Conservation (phyloP, 805 yeast genomes). For the Kluyveromyces nonfermentans region DNA sequence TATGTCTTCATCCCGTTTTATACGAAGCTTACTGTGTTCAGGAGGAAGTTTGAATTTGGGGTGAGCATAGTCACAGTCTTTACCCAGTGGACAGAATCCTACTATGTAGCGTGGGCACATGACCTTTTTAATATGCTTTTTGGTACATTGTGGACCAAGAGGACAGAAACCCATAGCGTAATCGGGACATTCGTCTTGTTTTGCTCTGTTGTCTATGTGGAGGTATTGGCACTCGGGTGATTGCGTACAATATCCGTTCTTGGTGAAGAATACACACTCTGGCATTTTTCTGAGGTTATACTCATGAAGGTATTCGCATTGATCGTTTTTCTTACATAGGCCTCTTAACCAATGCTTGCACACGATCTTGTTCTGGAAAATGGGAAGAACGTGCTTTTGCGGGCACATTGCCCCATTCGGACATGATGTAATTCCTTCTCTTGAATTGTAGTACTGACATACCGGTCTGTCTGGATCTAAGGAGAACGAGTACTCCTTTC, state of each 20-base stretch:
- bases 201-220: conserved; percentile 82
- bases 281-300: conserved; percentile 93
- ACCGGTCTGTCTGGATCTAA: conserved; percentile 84
- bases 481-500: conserved; percentile 72
- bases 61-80: conserved; percentile 62
- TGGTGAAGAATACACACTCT: conserved; percentile 81
- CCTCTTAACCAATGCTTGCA: conserved; percentile 99
- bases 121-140: conserved; percentile 67
- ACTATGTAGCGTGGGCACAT: conserved; percentile 73
- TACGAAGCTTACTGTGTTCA: conserved; percentile 23
- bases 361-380: conserved; percentile 68
- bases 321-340: conserved; percentile 90
- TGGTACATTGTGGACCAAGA: conserved; percentile 77
- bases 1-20: conserved; percentile 27
- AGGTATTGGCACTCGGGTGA: conserved; percentile 88
- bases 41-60: conserved; percentile 56
- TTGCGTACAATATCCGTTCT: conserved; percentile 79
- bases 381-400: conserved; percentile 68
- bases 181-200: conserved; percentile 79
- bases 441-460: conserved; percentile 62
- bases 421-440: conserved; percentile 49
- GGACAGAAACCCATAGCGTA: conserved; percentile 87
- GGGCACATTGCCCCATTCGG: conserved; percentile 84
- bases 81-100: conserved; percentile 91
- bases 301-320: conserved; percentile 94